Conservation (phyloP, 83 land plant genomes). For the Thuja plicata region DNA sequence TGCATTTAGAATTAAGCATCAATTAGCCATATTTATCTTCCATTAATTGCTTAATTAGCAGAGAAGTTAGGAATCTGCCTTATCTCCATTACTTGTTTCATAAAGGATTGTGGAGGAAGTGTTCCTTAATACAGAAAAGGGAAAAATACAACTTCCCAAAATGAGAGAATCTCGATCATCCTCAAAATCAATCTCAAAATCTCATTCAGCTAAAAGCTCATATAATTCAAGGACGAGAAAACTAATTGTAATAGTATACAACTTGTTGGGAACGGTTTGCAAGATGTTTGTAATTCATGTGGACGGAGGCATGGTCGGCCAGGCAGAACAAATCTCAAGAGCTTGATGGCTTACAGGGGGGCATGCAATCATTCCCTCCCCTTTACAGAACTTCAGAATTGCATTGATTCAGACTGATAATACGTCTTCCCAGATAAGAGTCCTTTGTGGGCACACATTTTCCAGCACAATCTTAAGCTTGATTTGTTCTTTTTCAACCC, state of each 20-base stretch:
- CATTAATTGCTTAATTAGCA: no score
- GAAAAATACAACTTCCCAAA: background rate
- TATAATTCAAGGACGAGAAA: background rate
- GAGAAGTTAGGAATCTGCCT: no score
- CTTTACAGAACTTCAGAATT: background rate
- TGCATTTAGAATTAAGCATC: no score
- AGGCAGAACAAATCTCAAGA: background rate
- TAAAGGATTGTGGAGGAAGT: no score
- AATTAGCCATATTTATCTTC: no score
- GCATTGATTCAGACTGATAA: background rate
- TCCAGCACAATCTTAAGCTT: constrained; percentile 22
- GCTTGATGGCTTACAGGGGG: background rate
- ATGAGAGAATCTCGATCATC: background rate
- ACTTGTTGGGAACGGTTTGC: background rate
- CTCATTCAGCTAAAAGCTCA: background rate
- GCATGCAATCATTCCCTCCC: background rate
- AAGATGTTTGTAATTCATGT: background rate
- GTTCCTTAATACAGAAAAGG: no score
- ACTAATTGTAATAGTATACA: background rate
- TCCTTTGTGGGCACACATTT: constrained; percentile 29
- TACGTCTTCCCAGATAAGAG: constrained; percentile 24
- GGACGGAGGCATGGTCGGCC: background rate
- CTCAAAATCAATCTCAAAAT: background rate
- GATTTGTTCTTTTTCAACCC: background rate
- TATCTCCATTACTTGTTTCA: no score